phyloP scores from a whole-genome alignment of 140 eudicot genomes.

The Anethum foeniculum region DNA sequence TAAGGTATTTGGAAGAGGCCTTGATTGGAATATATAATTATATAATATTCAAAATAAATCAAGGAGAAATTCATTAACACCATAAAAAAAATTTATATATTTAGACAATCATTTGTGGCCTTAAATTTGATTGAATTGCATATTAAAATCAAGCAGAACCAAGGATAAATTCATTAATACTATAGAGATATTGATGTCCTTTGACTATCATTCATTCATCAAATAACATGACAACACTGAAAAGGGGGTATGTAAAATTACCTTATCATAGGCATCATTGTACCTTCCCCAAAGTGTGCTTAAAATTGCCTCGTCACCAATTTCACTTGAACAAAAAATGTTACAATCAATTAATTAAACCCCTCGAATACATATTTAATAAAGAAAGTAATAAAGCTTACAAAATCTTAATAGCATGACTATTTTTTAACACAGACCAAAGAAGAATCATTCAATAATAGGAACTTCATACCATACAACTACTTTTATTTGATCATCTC shows the following conservation, averaged over 20 bases:
- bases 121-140: not conserved
- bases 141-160: not conserved
- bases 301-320: slow-evolving; percentile 78
- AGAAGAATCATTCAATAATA: not conserved
- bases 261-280: slow-evolving; percentile 60
- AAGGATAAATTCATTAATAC: not conserved
- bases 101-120: not conserved
- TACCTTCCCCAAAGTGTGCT: slow-evolving; percentile 60
- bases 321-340: slow-evolving; percentile 43
- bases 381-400: not conserved
- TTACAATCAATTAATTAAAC: not conserved
- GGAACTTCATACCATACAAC: not conserved
- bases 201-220: not conserved
- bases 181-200: not conserved
- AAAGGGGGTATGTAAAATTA: slow-evolving; percentile 19
- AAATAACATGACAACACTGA: not conserved
- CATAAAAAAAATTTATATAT: not conserved
- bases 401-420: not conserved
- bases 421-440: not conserved
- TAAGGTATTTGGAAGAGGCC: not conserved
- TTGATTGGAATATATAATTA: not conserved
- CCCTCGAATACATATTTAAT: not conserved
- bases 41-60: not conserved
- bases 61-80: not conserved
- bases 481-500: not conserved